phyloP scores from a whole-genome alignment of 441 rosid species.

The Populus tomentosa region DNA sequence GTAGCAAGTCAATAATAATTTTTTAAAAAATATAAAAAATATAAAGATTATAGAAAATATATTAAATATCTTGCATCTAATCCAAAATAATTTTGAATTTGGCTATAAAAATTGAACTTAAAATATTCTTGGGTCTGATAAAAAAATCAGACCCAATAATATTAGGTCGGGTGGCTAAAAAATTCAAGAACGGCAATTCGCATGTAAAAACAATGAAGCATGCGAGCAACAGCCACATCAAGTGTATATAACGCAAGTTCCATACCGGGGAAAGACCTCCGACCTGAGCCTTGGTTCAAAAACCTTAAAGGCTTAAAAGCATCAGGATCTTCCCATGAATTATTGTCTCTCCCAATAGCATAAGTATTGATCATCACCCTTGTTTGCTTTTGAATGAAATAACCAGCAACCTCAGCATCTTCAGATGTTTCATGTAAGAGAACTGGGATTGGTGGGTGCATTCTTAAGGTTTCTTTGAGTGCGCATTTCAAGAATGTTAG shows the following conservation, averaged over 20 bases:
- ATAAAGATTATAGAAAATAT: no score
- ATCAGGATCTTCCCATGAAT: constrained; percentile 76
- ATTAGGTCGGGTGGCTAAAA: no score
- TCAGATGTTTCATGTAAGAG: constrained; percentile 90
- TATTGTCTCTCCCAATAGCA: constrained; percentile 75
- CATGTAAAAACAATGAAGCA: constrained; percentile 81
- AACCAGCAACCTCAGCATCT: constrained; percentile 61
- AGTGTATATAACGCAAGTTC: constrained; percentile 80
- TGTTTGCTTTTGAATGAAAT: constrained; percentile 57
- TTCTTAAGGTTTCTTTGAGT: constrained; percentile 72
- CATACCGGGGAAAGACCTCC: constrained; percentile 98
- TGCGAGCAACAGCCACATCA: constrained; percentile 68
- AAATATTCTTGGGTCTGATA: no score
- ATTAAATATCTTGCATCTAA: no score
- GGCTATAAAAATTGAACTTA: no score
- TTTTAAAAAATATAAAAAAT: no score
- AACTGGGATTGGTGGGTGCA: constrained; percentile 97
- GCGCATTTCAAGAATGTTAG: constrained; percentile 61
- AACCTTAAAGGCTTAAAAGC: constrained; percentile 76
- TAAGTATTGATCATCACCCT: constrained; percentile 83
- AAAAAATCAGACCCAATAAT: no score
- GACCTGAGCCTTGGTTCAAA: constrained; percentile 70
- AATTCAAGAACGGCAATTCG: constrained; percentile 48
- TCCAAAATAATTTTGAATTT: no score
- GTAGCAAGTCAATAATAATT: no score